Percentiles rank a stretch among this genome's conserved stretches.
Evolutionary conservation across 345 rosid genomes (phyloP).

Genomic region (Lumnitzera racemosa): DNA sequence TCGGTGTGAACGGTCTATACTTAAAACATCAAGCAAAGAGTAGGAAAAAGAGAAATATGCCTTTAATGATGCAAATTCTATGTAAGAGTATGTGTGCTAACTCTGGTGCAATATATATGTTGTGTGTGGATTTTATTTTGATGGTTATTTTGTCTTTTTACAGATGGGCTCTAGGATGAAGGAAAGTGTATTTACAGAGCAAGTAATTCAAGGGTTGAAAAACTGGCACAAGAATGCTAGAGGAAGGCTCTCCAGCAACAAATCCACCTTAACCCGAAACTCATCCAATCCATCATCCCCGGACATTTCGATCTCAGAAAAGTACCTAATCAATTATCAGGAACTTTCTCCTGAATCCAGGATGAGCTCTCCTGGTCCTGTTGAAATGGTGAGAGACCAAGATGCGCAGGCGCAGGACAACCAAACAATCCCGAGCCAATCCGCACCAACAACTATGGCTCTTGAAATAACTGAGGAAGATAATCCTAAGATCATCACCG

Average conservation of each 20-base stretch:
- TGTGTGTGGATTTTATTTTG: neutral
- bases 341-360: neutral
- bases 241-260: constrained; percentile 1
- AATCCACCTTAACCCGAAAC: neutral
- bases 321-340: neutral
- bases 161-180: constrained; percentile 25
- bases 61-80: neutral
- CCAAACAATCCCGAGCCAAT: neutral
- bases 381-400: too few species aligned
- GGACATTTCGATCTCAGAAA: neutral
- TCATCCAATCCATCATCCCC: neutral
- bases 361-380: neutral
- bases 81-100: neutral
- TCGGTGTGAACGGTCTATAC: too few species aligned
- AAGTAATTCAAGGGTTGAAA: constrained; percentile 13
- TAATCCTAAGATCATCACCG: neutral
- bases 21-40: too few species aligned
- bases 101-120: neutral
- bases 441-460: neutral
- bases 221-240: constrained; percentile 15
- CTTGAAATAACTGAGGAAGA: constrained; percentile 10
- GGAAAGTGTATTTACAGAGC: constrained; percentile 7
- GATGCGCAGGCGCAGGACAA: too few species aligned
- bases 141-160: neutral
- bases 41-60: too few species aligned